Conservation (phyloP, 257 asterid genomes). For the Gardenia jasminoides region DNA sequence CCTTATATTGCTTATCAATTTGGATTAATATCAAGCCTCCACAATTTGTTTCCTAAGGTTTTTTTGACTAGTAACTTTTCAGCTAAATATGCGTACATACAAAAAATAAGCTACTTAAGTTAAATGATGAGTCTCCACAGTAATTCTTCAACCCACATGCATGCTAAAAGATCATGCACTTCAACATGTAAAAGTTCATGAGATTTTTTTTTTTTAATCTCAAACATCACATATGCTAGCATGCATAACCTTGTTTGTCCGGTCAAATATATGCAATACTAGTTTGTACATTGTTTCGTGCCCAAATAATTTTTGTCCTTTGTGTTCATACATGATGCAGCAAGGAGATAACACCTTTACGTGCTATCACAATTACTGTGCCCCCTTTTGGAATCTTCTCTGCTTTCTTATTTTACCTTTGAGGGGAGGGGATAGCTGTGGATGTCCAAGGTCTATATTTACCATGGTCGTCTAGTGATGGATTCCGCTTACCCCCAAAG, state of each 20-base stretch:
- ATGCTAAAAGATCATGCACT: not conserved
- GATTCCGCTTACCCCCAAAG: conserved; percentile 20
- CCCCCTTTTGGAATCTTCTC: conserved; percentile 49
- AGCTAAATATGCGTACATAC: not conserved
- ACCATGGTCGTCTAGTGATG: conserved; percentile 8
- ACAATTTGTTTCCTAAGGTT: too few relatives aligned
- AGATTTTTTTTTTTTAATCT: not conserved
- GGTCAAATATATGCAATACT: conserved; percentile 24
- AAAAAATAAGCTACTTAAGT: not conserved
- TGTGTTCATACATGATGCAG: conserved; percentile 24
- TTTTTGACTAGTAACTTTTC: not conserved
- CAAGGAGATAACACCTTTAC: conserved; percentile 40
- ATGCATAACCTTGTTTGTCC: conserved; percentile 21
- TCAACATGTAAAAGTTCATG: not conserved
- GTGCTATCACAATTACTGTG: conserved; percentile 51
- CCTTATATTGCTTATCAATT: too few relatives aligned
- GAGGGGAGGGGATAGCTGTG: not conserved
- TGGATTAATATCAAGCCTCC: too few relatives aligned
- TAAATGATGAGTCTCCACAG: not conserved
- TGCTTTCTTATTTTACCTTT: conserved; percentile 25
- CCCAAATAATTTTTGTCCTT: conserved; percentile 35
- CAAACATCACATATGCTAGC: not conserved
- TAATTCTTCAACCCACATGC: not conserved
- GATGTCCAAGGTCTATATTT: conserved; percentile 4
- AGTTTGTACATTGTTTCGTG: conserved; percentile 26